Evolutionary conservation across 306 rosid genomes (phyloP), one percentile per base, ranked within the genome.

Genomic region (Rubus parviflorus): DNA sequence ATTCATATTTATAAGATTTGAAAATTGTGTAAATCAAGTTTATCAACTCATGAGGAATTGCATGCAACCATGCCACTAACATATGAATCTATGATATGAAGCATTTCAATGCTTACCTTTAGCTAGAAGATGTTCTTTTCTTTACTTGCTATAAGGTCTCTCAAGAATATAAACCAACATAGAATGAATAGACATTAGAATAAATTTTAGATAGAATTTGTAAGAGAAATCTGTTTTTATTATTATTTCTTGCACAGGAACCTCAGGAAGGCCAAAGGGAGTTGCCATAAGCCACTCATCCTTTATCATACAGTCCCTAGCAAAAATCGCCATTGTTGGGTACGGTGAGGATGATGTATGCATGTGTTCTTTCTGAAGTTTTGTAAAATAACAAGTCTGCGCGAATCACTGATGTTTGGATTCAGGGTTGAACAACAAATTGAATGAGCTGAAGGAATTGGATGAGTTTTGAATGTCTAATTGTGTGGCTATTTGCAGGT

Each of bases 221-320:
- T 0, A 75, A 62, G 8, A 61, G 38, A 19, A 69, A 51, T 58
- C 16, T 84, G 43, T 60, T 53, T n/a, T 37, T 75, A 42, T 41
- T 41, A 40, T 78, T 70, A 76, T 38, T 80, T 81, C 3, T n/a
- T 74, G 60, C 68, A 6, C 62, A 95, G 98, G 98, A 79, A 92
- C 97, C 46, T 90, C 92, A 3, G 97, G 98, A 78, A 89, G 88
- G 83, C 97, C 98, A 62, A 95, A 92, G 81, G 97, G 97, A 85
- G 96, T 92, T 53, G 64, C 88, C 70, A 73, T 95, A 72, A 95
- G 85, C 54, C 97, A 95, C 86, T 87, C 89, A 52, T 89, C 93
- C 80, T 80, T 95, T 80, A 85, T 88, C 60, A 70, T 87, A 69
- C 98, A 95, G 79, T 88, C 97, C 37, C 86, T 88, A 14, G 93